phyloP scores from a whole-genome alignment of 202 grass and related monocot species.

The Digitaria exilis region DNA sequence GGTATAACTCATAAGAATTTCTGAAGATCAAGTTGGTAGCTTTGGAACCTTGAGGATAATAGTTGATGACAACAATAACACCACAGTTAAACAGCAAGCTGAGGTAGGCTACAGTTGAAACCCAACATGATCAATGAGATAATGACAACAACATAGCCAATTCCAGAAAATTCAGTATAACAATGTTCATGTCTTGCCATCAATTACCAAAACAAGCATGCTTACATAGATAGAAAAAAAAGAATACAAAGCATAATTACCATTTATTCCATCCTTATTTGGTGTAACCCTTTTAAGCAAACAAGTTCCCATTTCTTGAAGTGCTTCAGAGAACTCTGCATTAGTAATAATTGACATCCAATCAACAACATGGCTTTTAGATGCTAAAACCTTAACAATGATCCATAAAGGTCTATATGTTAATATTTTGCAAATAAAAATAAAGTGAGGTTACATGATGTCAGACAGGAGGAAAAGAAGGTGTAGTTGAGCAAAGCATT shows the following conservation, averaged over 20 bases:
- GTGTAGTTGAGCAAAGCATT: neutral
- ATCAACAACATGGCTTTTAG: neutral
- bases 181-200: neutral
- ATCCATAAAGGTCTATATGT: neutral
- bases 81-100: no score
- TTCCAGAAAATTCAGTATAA: constrained; percentile 12
- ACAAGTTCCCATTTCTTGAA: constrained; percentile 92
- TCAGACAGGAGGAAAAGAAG: neutral
- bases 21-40: neutral
- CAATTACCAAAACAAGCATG: constrained; percentile 3
- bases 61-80: neutral
- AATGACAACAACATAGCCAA: neutral
- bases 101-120: neutral
- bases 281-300: constrained; percentile 85
- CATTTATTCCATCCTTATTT: constrained; percentile 89
- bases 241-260: constrained; percentile 43
- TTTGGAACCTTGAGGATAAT: neutral
- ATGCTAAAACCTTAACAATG: neutral
- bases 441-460: constrained; percentile 13
- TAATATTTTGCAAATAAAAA: constrained; percentile 24
- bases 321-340: constrained; percentile 97
- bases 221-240: constrained; percentile 6
- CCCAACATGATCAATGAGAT: neutral
- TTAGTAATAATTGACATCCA: constrained; percentile 17
- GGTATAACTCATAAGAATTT: neutral